Evolutionary conservation across 1,139 yeast genomes (phyloP), one percentile per base, ranked within the genome.

Genomic region (Trichomonascaceae sp.): DNA sequence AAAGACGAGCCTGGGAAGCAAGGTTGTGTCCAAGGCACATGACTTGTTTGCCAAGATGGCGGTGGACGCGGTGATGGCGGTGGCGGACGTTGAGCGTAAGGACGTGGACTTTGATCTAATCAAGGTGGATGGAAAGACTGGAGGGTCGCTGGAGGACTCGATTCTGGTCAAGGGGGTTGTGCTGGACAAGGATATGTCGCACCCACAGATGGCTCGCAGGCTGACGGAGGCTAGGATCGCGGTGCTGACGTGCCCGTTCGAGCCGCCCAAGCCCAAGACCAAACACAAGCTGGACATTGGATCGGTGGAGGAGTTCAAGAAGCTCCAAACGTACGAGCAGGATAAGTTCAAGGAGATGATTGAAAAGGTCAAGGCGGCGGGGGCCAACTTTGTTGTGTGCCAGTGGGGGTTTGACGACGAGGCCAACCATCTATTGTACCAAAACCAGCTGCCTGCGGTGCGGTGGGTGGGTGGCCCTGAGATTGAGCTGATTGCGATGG

Each of bases 321-420:
- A 73, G 41, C 69, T 89, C 52, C 98, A 92, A 62, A 74, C 74
- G 35, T 89, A 89, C 56, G 99, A 89, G 65, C 92, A 79, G 46
- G 76, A 76, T 43, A 87, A 84, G 57, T 92, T 89, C 54, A 74
- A 69, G 54, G 85, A 82, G 56, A 89, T 92, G 98, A 85, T 89
- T 42, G 71, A 77, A 42, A 64, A 69, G 42, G 93, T 89, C 37
- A 87, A 92, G 60, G 72, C 69, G 16, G 69, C 94, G 1, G 98
- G 98, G 25, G 98, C 99, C 25, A 89, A 87, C 56, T 74, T 87
- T 34, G 98, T 89, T 38, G 92, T 93, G 27, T 89, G 98, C 63
- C 99, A 89, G 64, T 89, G 98, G 98, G 99, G 99, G 11, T 92
- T 92, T 53, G 98, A 92, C 56, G 99, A 92, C 58, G 98, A 92